Evolutionary conservation across 2,329 filamentous ascomycete species (phyloP).

Genomic region (Calycina herbarum): DNA sequence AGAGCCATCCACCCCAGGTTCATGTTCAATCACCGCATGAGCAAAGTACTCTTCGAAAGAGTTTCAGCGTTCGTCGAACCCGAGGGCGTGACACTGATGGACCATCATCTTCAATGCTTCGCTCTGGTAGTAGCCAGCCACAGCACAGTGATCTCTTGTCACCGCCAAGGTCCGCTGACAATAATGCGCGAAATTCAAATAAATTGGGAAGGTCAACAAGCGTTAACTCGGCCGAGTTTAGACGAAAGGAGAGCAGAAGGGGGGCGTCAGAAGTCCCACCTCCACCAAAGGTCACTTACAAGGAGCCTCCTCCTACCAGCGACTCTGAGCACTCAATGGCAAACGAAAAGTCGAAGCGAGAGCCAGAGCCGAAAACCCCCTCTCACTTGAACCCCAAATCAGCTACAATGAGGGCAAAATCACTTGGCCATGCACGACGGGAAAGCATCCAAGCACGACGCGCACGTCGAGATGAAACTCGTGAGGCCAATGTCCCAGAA

Average conservation of each 20-base stretch:
- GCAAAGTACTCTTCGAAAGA: constrained; percentile 70
- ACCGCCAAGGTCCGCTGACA: constrained; percentile 66
- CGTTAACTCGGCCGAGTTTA: constrained; percentile 83
- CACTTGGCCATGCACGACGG: constrained; percentile 81
- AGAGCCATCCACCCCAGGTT: constrained; percentile 67
- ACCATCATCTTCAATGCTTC: constrained; percentile 48
- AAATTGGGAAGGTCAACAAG: constrained; percentile 84
- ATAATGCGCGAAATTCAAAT: constrained; percentile 60
- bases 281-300: constrained; percentile 49
- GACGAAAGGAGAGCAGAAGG: constrained; percentile 60
- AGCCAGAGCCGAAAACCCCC: constrained; percentile 45
- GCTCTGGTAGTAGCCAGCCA: constrained; percentile 62
- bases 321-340: constrained; percentile 72
- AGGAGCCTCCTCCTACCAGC: constrained; percentile 72
- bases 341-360: constrained; percentile 38
- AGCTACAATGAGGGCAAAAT: constrained; percentile 75
- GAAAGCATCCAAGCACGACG: constrained; percentile 91
- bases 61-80: constrained; percentile 77
- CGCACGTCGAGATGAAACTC: constrained; percentile 68
- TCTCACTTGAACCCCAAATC: constrained; percentile 52
- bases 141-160: constrained; percentile 78
- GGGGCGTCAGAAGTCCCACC: constrained; percentile 54
- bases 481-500: constrained; percentile 79
- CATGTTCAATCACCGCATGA: constrained; percentile 79
- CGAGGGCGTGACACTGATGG: constrained; percentile 49